Conservation (phyloP, 1,284 basidiomycete species). For the Puccinia horiana region DNA sequence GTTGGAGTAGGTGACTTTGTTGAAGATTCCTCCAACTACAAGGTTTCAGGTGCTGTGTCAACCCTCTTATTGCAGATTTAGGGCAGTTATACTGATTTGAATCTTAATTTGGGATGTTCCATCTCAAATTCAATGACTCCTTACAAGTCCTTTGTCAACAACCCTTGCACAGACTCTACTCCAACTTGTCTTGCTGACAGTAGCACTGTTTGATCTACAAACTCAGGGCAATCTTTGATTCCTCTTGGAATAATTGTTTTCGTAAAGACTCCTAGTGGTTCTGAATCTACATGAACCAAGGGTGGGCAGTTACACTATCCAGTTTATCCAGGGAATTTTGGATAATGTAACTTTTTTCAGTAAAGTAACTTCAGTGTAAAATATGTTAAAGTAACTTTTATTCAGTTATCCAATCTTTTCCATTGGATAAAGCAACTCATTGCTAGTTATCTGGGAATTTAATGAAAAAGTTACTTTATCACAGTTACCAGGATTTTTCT, state of each 20-base stretch:
- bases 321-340: too few species aligned
- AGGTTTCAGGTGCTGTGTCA: neutral
- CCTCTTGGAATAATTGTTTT: neutral
- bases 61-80: too few species aligned
- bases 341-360: too few species aligned
- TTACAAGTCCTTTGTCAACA: neutral
- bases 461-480: too few species aligned
- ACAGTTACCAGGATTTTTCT: too few species aligned
- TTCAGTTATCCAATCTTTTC: too few species aligned
- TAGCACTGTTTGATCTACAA: neutral
- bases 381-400: too few species aligned
- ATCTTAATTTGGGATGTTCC: neutral
- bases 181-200: neutral
- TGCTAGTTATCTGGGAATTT: too few species aligned
- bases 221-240: neutral
- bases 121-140: neutral
- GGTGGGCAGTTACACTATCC: too few species aligned
- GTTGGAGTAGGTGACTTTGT: neutral
- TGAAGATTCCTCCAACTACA: too few species aligned
- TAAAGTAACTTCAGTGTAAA: too few species aligned
- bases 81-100: neutral
- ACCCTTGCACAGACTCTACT: neutral
- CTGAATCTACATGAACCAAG: neutral
- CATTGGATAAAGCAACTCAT: too few species aligned
- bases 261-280: neutral